phyloP scores from a whole-genome alignment of 148 eudicot species.

The Rhododendron vialii region DNA sequence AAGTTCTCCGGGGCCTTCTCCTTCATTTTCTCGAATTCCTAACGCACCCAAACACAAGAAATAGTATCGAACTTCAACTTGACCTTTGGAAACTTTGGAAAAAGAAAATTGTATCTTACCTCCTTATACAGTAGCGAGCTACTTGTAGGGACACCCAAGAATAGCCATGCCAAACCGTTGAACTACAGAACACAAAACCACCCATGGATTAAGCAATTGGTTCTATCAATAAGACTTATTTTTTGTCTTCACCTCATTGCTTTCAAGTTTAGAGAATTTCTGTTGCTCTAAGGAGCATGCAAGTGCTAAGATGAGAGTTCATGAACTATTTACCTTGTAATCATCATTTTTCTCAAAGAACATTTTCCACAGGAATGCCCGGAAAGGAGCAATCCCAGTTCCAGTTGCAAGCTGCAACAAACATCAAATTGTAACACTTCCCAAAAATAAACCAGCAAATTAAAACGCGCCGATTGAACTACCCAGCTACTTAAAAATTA shows the following conservation, averaged over 20 bases:
- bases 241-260: not conserved
- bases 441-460: not conserved
- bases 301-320: not conserved
- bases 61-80: not conserved
- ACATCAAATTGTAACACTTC: not conserved
- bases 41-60: not conserved
- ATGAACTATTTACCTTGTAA: conserved; percentile 53
- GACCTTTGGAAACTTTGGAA: not conserved
- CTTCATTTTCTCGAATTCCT: conserved; percentile 96
- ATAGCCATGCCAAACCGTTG: conserved; percentile 98
- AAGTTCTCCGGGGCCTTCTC: conserved; percentile 87
- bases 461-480: not conserved
- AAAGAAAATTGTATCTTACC: conserved; percentile 32
- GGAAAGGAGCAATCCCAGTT: conserved; percentile 99
- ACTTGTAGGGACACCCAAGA: conserved; percentile 98
- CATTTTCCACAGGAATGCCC: conserved; percentile 97
- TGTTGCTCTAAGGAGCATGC: not conserved
- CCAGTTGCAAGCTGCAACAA: conserved; percentile 88
- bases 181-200: conserved; percentile 33
- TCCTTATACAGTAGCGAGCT: conserved; percentile 94
- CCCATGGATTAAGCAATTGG: not conserved
- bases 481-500: not conserved
- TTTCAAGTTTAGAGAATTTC: not conserved
- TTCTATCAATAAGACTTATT: not conserved
- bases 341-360: conserved; percentile 94